These are phyloP conservation scores for Trametes versicolor DNA, from an alignment of 1,284 basidiomycete species.

Conservation along the genomic window DNA sequence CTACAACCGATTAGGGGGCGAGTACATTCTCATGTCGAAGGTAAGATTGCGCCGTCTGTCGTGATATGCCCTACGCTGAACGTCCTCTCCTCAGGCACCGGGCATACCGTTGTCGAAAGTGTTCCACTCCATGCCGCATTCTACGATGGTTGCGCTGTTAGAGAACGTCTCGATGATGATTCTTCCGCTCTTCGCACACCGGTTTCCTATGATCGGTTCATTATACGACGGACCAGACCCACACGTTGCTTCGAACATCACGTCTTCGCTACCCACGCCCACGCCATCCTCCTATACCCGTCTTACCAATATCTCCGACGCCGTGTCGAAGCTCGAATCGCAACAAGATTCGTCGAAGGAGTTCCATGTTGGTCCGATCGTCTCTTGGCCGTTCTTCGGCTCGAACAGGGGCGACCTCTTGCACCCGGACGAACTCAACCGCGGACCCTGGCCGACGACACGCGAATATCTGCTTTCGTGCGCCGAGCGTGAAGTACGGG, in stretches of 20 bases:
- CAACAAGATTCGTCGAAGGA: conserved; percentile 40
- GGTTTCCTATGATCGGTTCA: conserved; percentile 77
- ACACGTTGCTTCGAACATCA: conserved; percentile 33
- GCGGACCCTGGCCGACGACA: conserved; percentile 76
- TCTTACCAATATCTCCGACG: conserved; percentile 31
- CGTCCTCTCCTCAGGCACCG: conserved; percentile 57
- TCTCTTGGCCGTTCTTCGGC: conserved; percentile 89
- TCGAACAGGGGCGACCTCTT: conserved; percentile 76
- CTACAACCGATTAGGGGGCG: conserved; percentile 82
- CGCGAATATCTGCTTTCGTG: conserved; percentile 70
- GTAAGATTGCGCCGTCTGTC: conserved; percentile 49
- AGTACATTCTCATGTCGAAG: conserved; percentile 87
- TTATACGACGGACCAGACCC: conserved; percentile 68
- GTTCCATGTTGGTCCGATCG: conserved; percentile 78
- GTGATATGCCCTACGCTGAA: conserved; percentile 15
- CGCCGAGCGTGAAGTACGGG: conserved; percentile 69
- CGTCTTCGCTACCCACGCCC: conserved; percentile 42
- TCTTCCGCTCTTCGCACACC: conserved; percentile 77
- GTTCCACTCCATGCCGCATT: conserved; percentile 73
- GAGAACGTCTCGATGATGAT: conserved; percentile 71
- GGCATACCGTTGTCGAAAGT: conserved; percentile 74
- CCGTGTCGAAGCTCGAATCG: conserved; percentile 25
- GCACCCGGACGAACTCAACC: conserved; percentile 74
- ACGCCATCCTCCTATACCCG: conserved; percentile 39
- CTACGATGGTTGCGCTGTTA: conserved; percentile 67